Conservation (phyloP, 2,329 filamentous ascomycete genomes). For the Ascomycota sp. region DNA sequence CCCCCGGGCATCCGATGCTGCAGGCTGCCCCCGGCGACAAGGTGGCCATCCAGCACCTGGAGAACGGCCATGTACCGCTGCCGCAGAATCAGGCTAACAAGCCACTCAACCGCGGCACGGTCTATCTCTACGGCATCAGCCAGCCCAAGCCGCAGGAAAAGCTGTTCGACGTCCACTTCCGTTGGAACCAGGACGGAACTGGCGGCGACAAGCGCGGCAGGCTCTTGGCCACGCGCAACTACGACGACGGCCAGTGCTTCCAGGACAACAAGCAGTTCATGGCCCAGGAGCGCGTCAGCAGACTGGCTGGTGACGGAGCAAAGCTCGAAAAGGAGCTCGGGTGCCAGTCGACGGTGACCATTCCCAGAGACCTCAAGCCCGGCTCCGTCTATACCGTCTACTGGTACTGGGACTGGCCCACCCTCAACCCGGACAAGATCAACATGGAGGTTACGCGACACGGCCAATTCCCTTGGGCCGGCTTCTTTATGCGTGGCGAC, state of each 20-base stretch:
- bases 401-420: slow-evolving; percentile 95
- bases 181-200: slow-evolving; percentile 61
- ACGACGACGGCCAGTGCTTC: slow-evolving; percentile 80
- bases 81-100: slow-evolving; percentile 35
- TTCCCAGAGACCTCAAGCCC: slow-evolving; percentile 44
- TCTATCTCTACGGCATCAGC: slow-evolving; percentile 55
- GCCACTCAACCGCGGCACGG: slow-evolving; percentile 44
- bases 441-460: slow-evolving; percentile 18
- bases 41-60: slow-evolving; percentile 46
- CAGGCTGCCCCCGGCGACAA: slow-evolving; percentile 37
- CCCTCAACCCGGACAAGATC: slow-evolving; percentile 23
- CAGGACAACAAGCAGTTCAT: slow-evolving; percentile 46
- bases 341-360: slow-evolving; percentile 64
- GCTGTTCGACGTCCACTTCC: slow-evolving; percentile 44
- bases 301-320: slow-evolving; percentile 31
- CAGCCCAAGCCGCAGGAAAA: slow-evolving; percentile 30
- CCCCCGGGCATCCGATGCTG: slow-evolving; percentile 40
- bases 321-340: slow-evolving; percentile 39
- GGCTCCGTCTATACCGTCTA: slow-evolving; percentile 61
- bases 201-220: slow-evolving; percentile 62
- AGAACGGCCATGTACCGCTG: slow-evolving; percentile 57
- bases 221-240: slow-evolving; percentile 60
- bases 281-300: slow-evolving; percentile 33
- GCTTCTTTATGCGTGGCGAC: slow-evolving; percentile 18
- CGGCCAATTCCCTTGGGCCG: slow-evolving; percentile 21